Evolutionary conservation across 2,329 filamentous ascomycete genomes (phyloP), one percentile per base, ranked within the genome.

Genomic region (Colletotrichum lentis): DNA sequence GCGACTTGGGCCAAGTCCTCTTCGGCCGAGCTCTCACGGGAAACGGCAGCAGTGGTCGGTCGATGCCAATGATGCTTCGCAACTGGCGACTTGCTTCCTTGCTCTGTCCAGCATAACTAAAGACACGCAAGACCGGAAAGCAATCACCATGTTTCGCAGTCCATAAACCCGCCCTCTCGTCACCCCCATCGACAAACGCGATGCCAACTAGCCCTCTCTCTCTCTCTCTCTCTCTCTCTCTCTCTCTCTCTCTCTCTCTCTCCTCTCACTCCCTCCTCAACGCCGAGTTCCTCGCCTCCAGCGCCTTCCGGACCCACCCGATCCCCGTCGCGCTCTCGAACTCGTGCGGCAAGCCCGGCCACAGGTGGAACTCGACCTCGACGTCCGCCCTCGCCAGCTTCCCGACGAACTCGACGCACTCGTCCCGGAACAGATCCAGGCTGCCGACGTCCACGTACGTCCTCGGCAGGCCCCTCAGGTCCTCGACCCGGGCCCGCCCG

Each of bases 311-410:
- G 18, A 72, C 70, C 35, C 72, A 71, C 11, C 62, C 54, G 6
- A 67, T 60, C 1, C 37, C 62, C 8, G 24, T 35, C 4, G 65
- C 64, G 8, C 53, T 59, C 55, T 80, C 78, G 53, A 79, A 81
- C 0, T 73, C 78, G 69, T 83, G 80, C 3, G 78, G 78, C 37
- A 82, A 61, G 1, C 80, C 81, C 0, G 75, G 73, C 69, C 80
- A 82, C 50, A 82, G 44, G 58, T 81, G 80, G 7, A 81, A 73
- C 71, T 82, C 80, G 1, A 80, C 76, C 39, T 77, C 73, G 4
- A 80, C 71, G 1, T 75, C 74, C 8, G 73, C 78, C 64, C 73
- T 68, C 12, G 71, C 72, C 18, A 82, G 73, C 46, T 76, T 71
- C 20, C 56, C 61, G 18, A 73, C 79, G 68, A 76, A 81, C 52